Conservation (phyloP, 2,329 filamentous ascomycete genomes). For the Trichophyton mentagrophytes region DNA sequence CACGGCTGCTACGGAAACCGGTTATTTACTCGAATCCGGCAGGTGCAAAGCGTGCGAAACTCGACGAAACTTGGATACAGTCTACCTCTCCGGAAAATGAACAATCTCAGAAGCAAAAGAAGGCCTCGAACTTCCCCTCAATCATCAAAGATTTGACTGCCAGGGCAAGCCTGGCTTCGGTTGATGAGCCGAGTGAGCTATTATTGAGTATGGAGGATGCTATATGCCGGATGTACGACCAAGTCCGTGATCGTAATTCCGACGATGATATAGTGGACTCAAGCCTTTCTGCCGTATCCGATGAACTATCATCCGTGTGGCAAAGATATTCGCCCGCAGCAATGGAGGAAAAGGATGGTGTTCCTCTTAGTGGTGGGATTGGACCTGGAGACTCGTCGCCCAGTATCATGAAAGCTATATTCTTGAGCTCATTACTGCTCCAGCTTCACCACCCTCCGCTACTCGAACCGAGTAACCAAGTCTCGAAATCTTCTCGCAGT, state of each 20-base stretch:
- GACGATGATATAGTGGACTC: slow-evolving; percentile 22
- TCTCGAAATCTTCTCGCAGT: slow-evolving; percentile 15
- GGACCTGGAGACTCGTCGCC: slow-evolving; percentile 51
- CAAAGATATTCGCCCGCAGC: slow-evolving; percentile 23
- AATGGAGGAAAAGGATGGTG: slow-evolving; percentile 27
- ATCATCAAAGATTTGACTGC: slow-evolving; percentile 59
- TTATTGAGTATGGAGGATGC: slow-evolving; percentile 65
- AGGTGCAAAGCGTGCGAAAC: slow-evolving; percentile 31
- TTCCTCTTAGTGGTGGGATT: slow-evolving; percentile 43
- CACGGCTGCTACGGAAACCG: slow-evolving; percentile 19
- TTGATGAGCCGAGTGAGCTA: slow-evolving; percentile 58
- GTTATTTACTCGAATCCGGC: slow-evolving; percentile 32
- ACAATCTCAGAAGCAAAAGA: slow-evolving; percentile 27
- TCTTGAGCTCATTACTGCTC: slow-evolving; percentile 63
- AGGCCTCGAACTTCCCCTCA: slow-evolving; percentile 52
- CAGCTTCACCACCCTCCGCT: slow-evolving; percentile 59
- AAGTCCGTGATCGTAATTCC: slow-evolving; percentile 23
- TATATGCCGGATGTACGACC: slow-evolving; percentile 50
- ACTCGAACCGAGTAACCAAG: slow-evolving; percentile 17
- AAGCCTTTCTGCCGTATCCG: slow-evolving; percentile 24
- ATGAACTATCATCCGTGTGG: slow-evolving; percentile 27
- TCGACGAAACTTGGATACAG: slow-evolving; percentile 28
- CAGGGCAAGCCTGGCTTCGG: slow-evolving; percentile 43
- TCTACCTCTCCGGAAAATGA: slow-evolving; percentile 24
- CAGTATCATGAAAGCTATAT: slow-evolving; percentile 62